Evolutionary conservation across 2,329 filamentous ascomycete species (phyloP), one percentile per base, ranked within the genome.

Genomic region (Didymella exigua): DNA sequence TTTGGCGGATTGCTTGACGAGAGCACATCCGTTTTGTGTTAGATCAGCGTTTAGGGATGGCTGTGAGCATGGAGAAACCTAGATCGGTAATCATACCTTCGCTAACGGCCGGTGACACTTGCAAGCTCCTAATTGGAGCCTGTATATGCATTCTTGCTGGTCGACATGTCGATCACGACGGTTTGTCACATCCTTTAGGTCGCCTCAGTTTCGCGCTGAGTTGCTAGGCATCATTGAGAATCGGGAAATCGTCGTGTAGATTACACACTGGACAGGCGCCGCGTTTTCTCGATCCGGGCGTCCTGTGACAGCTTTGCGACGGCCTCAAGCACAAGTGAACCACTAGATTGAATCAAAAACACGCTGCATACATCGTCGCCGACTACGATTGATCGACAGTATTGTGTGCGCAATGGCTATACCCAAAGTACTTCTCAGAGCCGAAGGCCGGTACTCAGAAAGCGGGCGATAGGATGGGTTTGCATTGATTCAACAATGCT

Each of bases 1-100:
- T 61, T 56, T 18, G 57, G 59, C 42, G 26, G 46, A 55, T 62
- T 38, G 16, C 40, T 49, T 48, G 46, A 46, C 43, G 40, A 23
- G 56, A 29, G 52, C 41, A 41, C 37, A 45, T 46, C 56, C 31
- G 44, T 61, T 61, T 45, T n/a, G 56, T 56, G 42, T 21, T 49
- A 46, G 59, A 66, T 64, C 58, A 50, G 48, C 63, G 33, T 46
- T 48, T 57, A 55, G 60, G 60, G 62, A 49, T 66, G 54, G 51
- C 43, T 54, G 43, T 33, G 38, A 56, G 56, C 58, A 55, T 66
- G 60, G 59, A 52, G 59, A 57, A 30, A 59, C 13, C 63, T 54
- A 42, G 48, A 60, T 62, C 51, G 49, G 61, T 56, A 52, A 51
- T 50, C 37, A 37, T 48, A 51, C 51, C 19, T 50, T 16, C n/a